Conservation (phyloP, 176 grass and related monocot species). For the Bothriochloa decipiens region DNA sequence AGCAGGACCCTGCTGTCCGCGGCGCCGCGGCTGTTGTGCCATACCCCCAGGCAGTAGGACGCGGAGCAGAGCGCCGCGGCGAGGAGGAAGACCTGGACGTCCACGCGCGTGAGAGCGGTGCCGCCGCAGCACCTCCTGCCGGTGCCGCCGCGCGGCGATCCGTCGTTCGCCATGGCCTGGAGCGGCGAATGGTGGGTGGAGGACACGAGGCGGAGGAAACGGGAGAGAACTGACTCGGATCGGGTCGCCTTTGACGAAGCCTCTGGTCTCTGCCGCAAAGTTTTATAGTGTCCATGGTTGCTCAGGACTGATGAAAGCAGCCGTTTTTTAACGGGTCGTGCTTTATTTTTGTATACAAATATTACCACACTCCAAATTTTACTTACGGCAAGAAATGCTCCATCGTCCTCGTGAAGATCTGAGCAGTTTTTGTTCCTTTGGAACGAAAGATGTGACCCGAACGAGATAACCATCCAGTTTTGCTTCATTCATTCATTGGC, state of each 20-base stretch:
- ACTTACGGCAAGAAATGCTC: no score
- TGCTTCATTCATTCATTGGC: no score
- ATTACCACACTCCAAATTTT: no score
- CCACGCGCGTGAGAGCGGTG: neutral
- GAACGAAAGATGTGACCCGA: no score
- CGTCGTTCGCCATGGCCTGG: slow-evolving; percentile 51
- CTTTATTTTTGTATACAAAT: no score
- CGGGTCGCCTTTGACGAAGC: neutral
- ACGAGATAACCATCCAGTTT: no score
- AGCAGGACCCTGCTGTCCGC: slow-evolving; percentile 29
- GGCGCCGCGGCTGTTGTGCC: slow-evolving; percentile 59
- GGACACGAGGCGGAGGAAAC: slow-evolving; percentile 20
- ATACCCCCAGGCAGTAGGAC: slow-evolving; percentile 73
- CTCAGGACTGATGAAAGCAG: neutral
- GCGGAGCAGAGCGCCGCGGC: slow-evolving; percentile 58
- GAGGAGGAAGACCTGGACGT: slow-evolving; percentile 48
- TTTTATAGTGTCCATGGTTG: neutral
- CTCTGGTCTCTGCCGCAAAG: slow-evolving; percentile 4
- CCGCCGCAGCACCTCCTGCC: slow-evolving; percentile 29
- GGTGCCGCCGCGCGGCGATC: slow-evolving; percentile 1
- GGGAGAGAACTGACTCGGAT: neutral
- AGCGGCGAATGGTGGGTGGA: no score
- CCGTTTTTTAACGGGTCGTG: neutral
- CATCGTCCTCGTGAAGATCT: no score
- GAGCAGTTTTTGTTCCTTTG: no score